These are phyloP conservation scores for Ceriops decandra DNA, from an alignment of 345 rosid genomes.

Conservation along the genomic window DNA sequence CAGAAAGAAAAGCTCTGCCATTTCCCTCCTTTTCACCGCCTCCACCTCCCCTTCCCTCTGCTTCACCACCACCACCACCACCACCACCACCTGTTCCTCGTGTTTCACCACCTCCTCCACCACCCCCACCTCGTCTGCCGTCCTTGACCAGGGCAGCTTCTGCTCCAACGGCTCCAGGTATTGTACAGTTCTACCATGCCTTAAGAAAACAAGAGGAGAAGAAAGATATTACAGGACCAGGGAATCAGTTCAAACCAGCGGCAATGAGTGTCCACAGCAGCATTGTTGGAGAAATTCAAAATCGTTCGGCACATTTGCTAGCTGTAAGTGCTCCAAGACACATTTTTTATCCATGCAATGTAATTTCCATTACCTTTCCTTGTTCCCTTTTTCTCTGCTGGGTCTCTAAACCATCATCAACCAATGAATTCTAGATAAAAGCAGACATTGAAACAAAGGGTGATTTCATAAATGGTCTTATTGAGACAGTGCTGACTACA, in stretches of 20 bases:
- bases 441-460: conserved; percentile 83
- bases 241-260: conserved; percentile 35
- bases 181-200: conserved; percentile 42
- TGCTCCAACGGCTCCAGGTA: conserved; percentile 43
- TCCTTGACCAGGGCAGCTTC: conserved; percentile 46
- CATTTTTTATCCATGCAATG: not conserved
- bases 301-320: conserved; percentile 75
- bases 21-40: conserved; percentile 42
- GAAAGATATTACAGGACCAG: conserved; percentile 27
- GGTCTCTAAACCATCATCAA: conserved; percentile 7
- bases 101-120: conserved; percentile 32
- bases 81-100: conserved; percentile 18
- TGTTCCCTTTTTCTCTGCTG: not conserved
- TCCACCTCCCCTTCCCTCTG: conserved; percentile 61
- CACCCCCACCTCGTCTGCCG: conserved; percentile 58
- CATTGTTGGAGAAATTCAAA: conserved; percentile 87
- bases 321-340: conserved; percentile 50
- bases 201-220: conserved; percentile 52
- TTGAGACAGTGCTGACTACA: conserved; percentile 59
- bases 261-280: conserved; percentile 56
- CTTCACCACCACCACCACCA: conserved; percentile 28
- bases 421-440: conserved; percentile 50
- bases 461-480: conserved; percentile 64
- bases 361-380: conserved; percentile 4
- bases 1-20: conserved; percentile 24